phyloP scores from a whole-genome alignment of 345 rosid genomes.

The Sisymbrium altissimum region DNA sequence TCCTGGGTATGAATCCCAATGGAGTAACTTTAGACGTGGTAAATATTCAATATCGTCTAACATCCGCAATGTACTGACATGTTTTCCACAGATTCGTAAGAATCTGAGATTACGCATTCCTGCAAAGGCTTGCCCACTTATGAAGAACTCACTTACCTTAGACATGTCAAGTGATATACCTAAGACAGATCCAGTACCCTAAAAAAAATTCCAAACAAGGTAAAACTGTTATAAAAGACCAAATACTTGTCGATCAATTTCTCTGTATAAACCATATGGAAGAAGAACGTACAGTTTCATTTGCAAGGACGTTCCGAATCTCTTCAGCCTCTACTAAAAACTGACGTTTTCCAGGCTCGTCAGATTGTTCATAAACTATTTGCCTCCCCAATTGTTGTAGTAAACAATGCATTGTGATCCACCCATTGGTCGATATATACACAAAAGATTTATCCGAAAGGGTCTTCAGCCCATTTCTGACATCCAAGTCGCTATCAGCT shows the following conservation, averaged over 20 bases:
- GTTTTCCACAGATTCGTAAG: slow-evolving; percentile 7
- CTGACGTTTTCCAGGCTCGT: slow-evolving; percentile 24
- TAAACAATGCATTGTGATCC: slow-evolving; percentile 30
- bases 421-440: background rate
- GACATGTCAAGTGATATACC: slow-evolving; percentile 28
- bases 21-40: slow-evolving; percentile 2
- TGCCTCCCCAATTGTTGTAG: slow-evolving; percentile 30
- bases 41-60: slow-evolving; percentile 11
- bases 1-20: slow-evolving; percentile 3
- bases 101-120: slow-evolving; percentile 26
- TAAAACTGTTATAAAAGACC: background rate
- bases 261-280: background rate
- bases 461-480: slow-evolving; percentile 1
- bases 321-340: slow-evolving; percentile 25
- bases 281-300: slow-evolving; percentile 18
- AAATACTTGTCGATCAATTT: background rate
- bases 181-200: slow-evolving; percentile 29
- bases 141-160: background rate
- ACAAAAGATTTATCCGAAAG: slow-evolving; percentile 32
- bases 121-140: slow-evolving; percentile 15
- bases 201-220: background rate
- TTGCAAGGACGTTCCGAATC: slow-evolving; percentile 17
- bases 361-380: slow-evolving; percentile 21
- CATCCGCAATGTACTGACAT: background rate
- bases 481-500: background rate